A percentile compares a stretch with the other conserved stretches of the same genome.
Conservation (phyloP, 768 basidiomycete genomes). For the Asterophora lycoperdoides region DNA sequence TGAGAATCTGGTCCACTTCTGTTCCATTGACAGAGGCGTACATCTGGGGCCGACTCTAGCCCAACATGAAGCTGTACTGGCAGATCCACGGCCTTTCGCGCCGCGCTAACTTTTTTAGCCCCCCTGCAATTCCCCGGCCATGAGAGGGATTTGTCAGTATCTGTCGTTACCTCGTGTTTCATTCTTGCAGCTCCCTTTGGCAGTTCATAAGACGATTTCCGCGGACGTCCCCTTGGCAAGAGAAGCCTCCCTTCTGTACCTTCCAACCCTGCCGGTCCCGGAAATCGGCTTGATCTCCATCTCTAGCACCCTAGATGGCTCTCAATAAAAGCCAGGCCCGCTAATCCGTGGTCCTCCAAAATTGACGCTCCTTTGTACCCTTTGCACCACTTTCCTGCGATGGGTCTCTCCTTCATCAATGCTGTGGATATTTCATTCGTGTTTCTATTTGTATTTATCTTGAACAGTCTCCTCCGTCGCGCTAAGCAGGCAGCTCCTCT, state of each 20-base stretch:
- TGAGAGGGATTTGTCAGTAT: slow-evolving; percentile 21
- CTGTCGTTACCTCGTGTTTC: slow-evolving; percentile 37
- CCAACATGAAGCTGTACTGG: neutral
- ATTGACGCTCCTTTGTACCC: slow-evolving; percentile 23
- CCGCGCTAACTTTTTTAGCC: neutral
- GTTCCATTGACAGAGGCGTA: neutral
- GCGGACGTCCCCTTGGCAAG: slow-evolving; percentile 37
- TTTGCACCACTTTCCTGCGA: slow-evolving; percentile 18
- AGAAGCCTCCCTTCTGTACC: slow-evolving; percentile 25
- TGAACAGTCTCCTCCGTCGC: slow-evolving; percentile 26
- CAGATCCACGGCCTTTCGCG: slow-evolving; percentile 2
- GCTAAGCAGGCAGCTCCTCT: slow-evolving; percentile 26
- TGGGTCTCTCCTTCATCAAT: slow-evolving; percentile 24
- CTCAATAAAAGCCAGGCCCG: slow-evolving; percentile 31
- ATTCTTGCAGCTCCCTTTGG: slow-evolving; percentile 18
- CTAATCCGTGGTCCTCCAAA: slow-evolving; percentile 14
- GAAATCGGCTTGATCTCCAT: slow-evolving; percentile 31
- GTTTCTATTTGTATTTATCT: slow-evolving; percentile 31
- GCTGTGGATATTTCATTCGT: slow-evolving; percentile 31
- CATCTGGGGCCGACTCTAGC: neutral
- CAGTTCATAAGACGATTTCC: slow-evolving; percentile 30
- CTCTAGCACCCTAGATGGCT: slow-evolving; percentile 26
- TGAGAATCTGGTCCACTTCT: neutral
- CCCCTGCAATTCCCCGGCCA: slow-evolving; percentile 1
- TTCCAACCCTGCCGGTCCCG: slow-evolving; percentile 32